Evolutionary conservation across 2,329 filamentous ascomycete species (phyloP), one percentile per base, ranked within the genome.

Genomic region (Passalora sequoiae): DNA sequence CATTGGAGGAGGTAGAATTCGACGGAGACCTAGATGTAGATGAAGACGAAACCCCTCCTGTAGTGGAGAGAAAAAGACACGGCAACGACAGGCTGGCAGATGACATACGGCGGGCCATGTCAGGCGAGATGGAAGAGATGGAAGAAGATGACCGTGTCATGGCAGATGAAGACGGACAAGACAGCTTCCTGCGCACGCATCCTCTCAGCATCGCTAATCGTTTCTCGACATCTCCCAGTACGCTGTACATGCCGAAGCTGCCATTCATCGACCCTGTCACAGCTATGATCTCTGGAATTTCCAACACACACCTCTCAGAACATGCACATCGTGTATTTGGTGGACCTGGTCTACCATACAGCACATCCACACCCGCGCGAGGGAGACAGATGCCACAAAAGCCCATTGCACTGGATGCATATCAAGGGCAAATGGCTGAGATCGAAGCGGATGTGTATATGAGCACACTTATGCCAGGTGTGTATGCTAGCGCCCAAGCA

Each of bases 381-480:
- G 76, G 68, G 57, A 77, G 68, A 57, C 75, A 68, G 22, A 68
- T 76, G 22, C 73, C 76, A 12, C 84, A 87, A 69, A 78, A 76
- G 49, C 72, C 78, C 0, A 78, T 89, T 20, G 73, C 77, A 1
- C 66, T 89, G 32, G 73, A 80, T 42, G 78, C 83, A 0, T 73
- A 74, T 13, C 77, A 85, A 50, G 69, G 73, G 47, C 75, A 74
- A 30, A 87, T 91, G 84, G 75, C 74, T 2, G 77, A 85, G 42
- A 86, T 89, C 39, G 82, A 89, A 53, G 83, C 81, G 1, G 84
- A 91, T 66, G 76, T 78, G 3, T 89, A 82, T 59, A 68, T 89
- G 44, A 77, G 83, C 1, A 76, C 77, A 0, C 76, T 85, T 13
- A 69, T 89, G 56, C 86, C 86, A 0, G 82, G 78, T 2, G 76